Evolutionary conservation across 164 flowering plant genomes (phyloP), one percentile per base, ranked within the genome.

Genomic region (Hamamelis virginiana): DNA sequence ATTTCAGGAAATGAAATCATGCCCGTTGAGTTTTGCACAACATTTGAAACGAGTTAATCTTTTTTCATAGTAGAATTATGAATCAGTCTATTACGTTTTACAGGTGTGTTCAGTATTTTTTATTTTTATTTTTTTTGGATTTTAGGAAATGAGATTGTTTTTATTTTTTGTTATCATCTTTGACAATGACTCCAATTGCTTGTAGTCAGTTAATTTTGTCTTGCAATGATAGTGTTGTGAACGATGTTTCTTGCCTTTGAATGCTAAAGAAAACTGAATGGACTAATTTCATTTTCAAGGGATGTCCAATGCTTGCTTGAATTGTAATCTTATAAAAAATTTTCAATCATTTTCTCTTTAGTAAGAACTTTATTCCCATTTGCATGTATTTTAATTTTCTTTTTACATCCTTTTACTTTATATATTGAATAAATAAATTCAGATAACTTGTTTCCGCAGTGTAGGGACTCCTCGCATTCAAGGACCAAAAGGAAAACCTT

Each of bases 401-500:
- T 25, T 8, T 44, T 66, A 33, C 41, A 33, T 33, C 4, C 41
- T 72, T 8, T 43, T 4, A 2, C 25, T 8, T 44, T 43, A 15
- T 70, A 47, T 9, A n/a, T 62, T 68, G 14, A 23, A 48, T 25
- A 19, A 27, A 19, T 58, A 51, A 51, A 62, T 60, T 62, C 21
- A 8, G 44, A 47, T 55, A 13, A 52, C 3, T 71, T 74, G 25
- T 66, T 69, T 75, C 71, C 64, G 28, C 89, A 86, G 94, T 69
- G 66, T 77, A 76, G 82, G 82, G 69, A 41, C 76, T 44, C 78
- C 77, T 70, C 58, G 18, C 44, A 43, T 68, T 61, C 60, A 52
- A 53, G 71, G 76, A 59, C 65, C 75, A 63, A 85, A 79, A 69
- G 73, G 74, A 51, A 89, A 78, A 73, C 70, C 67, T 38, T 67